These are phyloP conservation scores for Eucalyptus rudis DNA, from an alignment of 345 rosid species.

Conservation along the genomic window DNA sequence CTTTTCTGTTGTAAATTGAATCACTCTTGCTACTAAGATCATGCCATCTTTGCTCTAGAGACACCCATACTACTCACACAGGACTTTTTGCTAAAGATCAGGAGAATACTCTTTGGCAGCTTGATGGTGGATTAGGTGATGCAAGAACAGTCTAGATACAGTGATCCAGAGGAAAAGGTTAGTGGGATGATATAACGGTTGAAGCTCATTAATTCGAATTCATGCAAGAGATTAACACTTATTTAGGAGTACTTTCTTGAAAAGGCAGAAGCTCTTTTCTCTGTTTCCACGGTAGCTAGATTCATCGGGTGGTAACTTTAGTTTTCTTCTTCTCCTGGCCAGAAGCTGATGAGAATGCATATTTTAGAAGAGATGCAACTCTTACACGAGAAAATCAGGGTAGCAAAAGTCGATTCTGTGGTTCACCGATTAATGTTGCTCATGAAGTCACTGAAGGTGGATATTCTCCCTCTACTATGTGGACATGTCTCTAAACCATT, in stretches of 20 bases:
- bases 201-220: background rate
- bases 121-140: slow-evolving; percentile 9
- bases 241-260: background rate
- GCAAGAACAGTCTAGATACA: slow-evolving; percentile 8
- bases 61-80: background rate
- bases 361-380: slow-evolving; percentile 15
- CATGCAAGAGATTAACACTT: background rate
- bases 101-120: background rate
- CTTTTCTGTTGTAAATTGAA: background rate
- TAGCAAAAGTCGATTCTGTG: slow-evolving; percentile 10
- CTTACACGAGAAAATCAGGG: slow-evolving; percentile 21
- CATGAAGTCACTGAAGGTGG: slow-evolving; percentile 37
- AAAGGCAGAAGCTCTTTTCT: background rate
- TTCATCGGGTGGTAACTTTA: background rate
- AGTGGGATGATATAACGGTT: background rate
- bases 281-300: background rate
- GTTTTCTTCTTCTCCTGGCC: background rate
- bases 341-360: slow-evolving; percentile 29
- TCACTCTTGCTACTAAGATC: background rate
- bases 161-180: slow-evolving; percentile 22
- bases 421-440: slow-evolving; percentile 32
- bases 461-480: background rate
- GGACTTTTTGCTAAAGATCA: background rate
- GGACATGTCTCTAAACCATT: background rate
- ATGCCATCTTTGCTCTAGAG: background rate